Conservation (phyloP, 2,329 filamentous ascomycete species). For the Mycocentrospora acerina region DNA sequence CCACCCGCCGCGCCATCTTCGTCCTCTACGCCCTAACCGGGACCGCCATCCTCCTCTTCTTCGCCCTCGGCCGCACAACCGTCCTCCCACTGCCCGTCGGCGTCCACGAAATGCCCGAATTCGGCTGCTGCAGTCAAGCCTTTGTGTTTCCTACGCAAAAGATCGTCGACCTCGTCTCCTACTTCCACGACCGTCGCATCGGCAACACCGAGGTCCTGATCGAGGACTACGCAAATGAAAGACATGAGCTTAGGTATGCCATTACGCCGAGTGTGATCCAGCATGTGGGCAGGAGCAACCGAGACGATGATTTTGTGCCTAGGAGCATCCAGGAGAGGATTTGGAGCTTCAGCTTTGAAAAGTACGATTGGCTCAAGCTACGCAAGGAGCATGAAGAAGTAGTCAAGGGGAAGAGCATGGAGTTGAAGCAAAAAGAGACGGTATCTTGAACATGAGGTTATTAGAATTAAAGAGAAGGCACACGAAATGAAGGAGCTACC, state of each 20-base stretch:
- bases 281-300: conserved; percentile 47
- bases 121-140: conserved; percentile 49
- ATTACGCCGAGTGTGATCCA: conserved; percentile 48
- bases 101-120: conserved; percentile 45
- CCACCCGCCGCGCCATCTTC: conserved; percentile 22
- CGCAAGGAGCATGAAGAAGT: conserved; percentile 30
- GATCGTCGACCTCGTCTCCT: conserved; percentile 27
- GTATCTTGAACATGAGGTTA: conserved; percentile 19
- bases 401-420: neutral
- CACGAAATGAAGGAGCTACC: too few relatives aligned
- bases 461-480: too few relatives aligned
- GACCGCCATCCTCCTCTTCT: conserved; percentile 36
- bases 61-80: conserved; percentile 45
- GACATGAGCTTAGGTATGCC: conserved; percentile 44
- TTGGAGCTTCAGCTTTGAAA: conserved; percentile 46
- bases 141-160: conserved; percentile 46
- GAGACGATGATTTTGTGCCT: conserved; percentile 29
- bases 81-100: conserved; percentile 40
- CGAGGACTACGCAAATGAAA: conserved; percentile 45
- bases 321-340: conserved; percentile 39
- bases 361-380: conserved; percentile 26
- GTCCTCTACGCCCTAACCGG: conserved; percentile 17
- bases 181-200: conserved; percentile 33
- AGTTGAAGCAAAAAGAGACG: too few relatives aligned
- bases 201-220: conserved; percentile 45